Evolutionary conservation across 306 rosid species (phyloP).

Genomic region (Cotoneaster glaucophyllus): DNA sequence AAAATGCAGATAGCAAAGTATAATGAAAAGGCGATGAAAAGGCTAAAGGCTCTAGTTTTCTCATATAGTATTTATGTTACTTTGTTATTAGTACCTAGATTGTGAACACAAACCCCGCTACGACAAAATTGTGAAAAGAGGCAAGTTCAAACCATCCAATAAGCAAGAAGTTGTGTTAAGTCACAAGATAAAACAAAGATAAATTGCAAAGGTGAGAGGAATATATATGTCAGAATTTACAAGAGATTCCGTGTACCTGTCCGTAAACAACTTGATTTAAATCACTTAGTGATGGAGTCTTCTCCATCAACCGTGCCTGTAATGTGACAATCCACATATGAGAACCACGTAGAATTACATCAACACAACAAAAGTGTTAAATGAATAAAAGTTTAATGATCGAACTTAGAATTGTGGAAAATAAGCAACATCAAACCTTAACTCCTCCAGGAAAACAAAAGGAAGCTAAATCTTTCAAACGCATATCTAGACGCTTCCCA

Average conservation of each 20-base stretch:
- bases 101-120: neutral
- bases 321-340: conserved; percentile 28
- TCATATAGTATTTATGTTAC: neutral
- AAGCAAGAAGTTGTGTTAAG: neutral
- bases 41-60: neutral
- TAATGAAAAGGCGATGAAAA: neutral
- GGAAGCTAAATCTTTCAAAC: conserved; percentile 65
- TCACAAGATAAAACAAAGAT: neutral
- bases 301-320: conserved; percentile 86
- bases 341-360: neutral
- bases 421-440: conserved; percentile 54
- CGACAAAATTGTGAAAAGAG: neutral
- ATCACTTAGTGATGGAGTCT: conserved; percentile 89
- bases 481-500: conserved; percentile 55
- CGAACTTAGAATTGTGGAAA: conserved; percentile 3
- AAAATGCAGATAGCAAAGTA: neutral
- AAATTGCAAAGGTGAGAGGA: conserved; percentile 13
- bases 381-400: neutral
- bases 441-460: conserved; percentile 89
- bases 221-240: neutral
- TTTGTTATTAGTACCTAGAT: neutral
- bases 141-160: neutral
- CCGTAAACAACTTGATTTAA: conserved; percentile 87
- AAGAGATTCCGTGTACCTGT: conserved; percentile 55
- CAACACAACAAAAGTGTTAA: neutral